phyloP scores from a whole-genome alignment of 2,329 filamentous ascomycete species.

The Beauveria scarabaeidicola region DNA sequence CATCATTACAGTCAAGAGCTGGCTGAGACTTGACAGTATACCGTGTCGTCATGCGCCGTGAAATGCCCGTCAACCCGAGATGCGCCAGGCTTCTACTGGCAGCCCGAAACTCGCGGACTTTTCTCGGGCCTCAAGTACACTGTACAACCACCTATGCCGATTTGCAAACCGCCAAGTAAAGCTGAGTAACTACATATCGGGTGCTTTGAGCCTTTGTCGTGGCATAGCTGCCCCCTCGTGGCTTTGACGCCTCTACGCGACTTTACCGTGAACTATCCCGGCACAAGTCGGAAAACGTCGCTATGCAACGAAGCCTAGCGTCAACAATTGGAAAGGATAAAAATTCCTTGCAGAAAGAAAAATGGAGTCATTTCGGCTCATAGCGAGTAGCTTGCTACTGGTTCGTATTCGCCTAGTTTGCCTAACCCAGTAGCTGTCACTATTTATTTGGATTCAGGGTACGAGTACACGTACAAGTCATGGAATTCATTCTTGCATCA shows the following conservation, averaged over 20 bases:
- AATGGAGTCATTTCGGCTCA: no score
- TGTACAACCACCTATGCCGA: neutral
- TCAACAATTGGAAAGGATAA: neutral
- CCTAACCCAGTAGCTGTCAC: no score
- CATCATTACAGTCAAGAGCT: neutral
- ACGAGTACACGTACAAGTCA: no score
- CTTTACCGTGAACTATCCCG: neutral
- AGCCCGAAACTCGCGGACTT: neutral
- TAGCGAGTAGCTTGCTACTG: no score
- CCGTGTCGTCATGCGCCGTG: neutral
- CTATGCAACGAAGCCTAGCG: neutral
- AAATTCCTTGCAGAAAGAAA: neutral
- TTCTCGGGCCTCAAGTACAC: neutral
- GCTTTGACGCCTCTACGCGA: neutral
- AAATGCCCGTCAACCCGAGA: neutral
- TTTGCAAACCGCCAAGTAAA: neutral
- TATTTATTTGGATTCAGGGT: no score
- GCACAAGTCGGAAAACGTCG: neutral
- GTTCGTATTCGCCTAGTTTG: no score
- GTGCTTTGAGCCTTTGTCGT: neutral
- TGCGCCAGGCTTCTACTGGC: neutral
- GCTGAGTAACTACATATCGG: neutral
- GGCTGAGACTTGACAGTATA: neutral
- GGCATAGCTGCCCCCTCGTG: neutral
- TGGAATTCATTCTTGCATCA: neutral